phyloP scores from a whole-genome alignment of 2,329 filamentous ascomycete genomes.

The Colletotrichum noveboracense region DNA sequence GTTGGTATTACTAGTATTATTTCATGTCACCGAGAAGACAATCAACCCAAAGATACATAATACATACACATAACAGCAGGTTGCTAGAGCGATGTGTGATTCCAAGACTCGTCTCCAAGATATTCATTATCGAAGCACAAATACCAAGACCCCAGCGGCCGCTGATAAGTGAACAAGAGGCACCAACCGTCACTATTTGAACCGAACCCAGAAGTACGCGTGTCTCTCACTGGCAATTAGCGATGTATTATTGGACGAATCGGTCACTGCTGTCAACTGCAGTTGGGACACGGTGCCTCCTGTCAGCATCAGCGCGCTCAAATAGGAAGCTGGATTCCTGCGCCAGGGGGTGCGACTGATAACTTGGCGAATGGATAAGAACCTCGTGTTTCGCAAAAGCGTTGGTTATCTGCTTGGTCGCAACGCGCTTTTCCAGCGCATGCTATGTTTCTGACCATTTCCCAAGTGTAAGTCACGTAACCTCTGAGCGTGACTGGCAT shows the following conservation, averaged over 20 bases:
- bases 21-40: not conserved
- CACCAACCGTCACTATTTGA: not conserved
- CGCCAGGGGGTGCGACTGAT: not conserved
- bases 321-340: not conserved
- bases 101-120: not conserved
- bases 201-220: not conserved
- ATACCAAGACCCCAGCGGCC: not conserved
- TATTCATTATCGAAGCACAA: fast-evolving
- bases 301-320: not conserved
- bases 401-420: not conserved
- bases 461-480: not conserved
- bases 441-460: not conserved
- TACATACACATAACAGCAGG: fast-evolving
- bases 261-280: not conserved
- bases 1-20: too few relatives aligned
- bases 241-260: not conserved
- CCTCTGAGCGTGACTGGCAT: conserved; percentile 4
- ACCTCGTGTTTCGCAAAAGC: not conserved
- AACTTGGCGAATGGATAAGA: not conserved
- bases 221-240: not conserved
- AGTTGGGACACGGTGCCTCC: not conserved
- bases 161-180: not conserved
- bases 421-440: not conserved
- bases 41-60: not conserved
- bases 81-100: not conserved